Evolutionary conservation across 1,284 basidiomycete genomes (phyloP), one percentile per base, ranked within the genome.

Genomic region (Tilletiopsis washingtonensis): DNA sequence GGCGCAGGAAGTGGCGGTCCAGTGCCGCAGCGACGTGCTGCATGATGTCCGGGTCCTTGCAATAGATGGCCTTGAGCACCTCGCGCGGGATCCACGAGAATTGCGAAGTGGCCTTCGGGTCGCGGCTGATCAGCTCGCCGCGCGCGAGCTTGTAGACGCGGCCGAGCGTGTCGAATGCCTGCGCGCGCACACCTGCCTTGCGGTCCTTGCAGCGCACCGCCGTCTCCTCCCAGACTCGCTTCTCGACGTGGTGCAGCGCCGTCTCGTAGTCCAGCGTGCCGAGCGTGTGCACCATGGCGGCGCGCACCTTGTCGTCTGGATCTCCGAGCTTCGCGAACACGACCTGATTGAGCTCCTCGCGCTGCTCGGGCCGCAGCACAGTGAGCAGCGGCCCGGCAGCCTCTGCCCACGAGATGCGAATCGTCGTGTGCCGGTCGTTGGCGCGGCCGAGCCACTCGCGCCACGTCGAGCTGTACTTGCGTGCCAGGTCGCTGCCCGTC

Each of bases 21-120:
- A 94, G 67, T 3, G 82, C 79, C 0, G 49, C 47, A 0, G 57
- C 53, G 3, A 70, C 58, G 7, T 54, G 47, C 55, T 82, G 78
- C 61, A 86, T 82, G 5, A 62, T 21, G 0, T 82, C 81, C 1
- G 80, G 68, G 29, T 41, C 34, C 14, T 54, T 57, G 19, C 52
- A 50, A 29, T 56, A 63, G 21, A 55, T 46, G 29, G 80, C 50
- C 76, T 77, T 37, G 87, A 77, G 60, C 25, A 98, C 77, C 37
- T 79, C 78, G 27, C 84, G 79, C 0, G 94, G 91, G 54, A 99
- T 97, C 94, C 94, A 99, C 0, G 82, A 82, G 67, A 98, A 96
- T 47, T 93, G 88, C 19, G 78, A 73, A 17, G 84, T 78, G 0
- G 90, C 88, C 0, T 80, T 77, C 1, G 79, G 75, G 53, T 90